Base-by-base conservation (phyloP, 2,329 filamentous ascomycete species). In the Fusarium nanum region DNA sequence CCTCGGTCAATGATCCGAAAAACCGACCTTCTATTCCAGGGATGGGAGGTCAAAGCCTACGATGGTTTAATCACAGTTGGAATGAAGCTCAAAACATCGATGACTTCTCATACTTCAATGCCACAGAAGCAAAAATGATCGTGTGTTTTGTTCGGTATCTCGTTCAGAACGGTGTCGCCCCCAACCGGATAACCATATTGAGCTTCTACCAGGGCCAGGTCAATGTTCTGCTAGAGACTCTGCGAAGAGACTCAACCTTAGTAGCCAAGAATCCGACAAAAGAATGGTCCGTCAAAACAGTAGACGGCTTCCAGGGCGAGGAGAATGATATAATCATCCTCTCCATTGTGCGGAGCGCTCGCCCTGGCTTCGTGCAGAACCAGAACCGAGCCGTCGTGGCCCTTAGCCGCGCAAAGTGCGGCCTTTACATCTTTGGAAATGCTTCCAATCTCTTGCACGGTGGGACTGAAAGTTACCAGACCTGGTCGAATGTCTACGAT, bases 231-330 rank as follows among this genome's bases (percentile, higher is more conserved):
- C 73, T 89, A 1, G 83, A 81, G 16, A 78, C 81, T 8, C 77
- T 91, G 6, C 78, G 80, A 13, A 69, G 74, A 20, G 76, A 81
- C 41, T 44, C 72, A 37, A 46, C 75, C 55, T 55, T 80, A 41
- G 40, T 32, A 12, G 48, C 59, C 42, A 67, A 75, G 22, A 75
- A 76, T 9, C 78, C 76, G 4, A 41, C 53, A 56, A 67, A 46
- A 75, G 86, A 71, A 40, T 79, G 73, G 75, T 91, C 91, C 4
- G 90, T 97, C 2, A 87, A 88, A 34, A 97, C 94, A 0, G 92
- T 98, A 0, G 94, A 97, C 75, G 93, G 92, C 0, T 97, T 95
- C 75, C 94, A 97, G 77, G 94, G 94, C 14, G 93, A 97, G 73
- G 93, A 97, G 76, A 97, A 97, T 67, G 92, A 94, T 25, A 84